Base-by-base conservation (phyloP, 202 grass and related monocot genomes). In the Dendrocalamus latiflorus region DNA sequence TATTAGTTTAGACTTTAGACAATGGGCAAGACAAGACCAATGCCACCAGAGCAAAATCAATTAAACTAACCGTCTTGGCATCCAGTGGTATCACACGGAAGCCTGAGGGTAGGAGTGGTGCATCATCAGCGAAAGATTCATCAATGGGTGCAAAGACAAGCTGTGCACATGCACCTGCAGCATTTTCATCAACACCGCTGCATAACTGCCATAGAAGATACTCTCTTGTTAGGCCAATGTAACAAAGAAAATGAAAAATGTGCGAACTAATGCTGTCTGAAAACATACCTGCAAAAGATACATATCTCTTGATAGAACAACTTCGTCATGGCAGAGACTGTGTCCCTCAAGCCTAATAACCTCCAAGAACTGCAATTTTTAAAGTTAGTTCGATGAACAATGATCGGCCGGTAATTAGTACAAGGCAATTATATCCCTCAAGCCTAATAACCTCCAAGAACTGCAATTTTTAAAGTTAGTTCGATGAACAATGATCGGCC, bases 101-200 rank as follows among this genome's bases (percentile, higher is more conserved):
- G n/a, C 96, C 96, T 1, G 93, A 99, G 1, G 96, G 89, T n/a
- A 99, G 86, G 17, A 99, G 70, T 28, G 93, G 91, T 15, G 89
- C n/a, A n/a, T n/a, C n/a, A n/a, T n/a, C n/a, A n/a, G n/a, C n/a
- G n/a, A n/a, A n/a, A n/a, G n/a, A n/a, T 88, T 95, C 96, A 80
- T 99, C 96, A 63, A 99, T 99, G 17, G 93, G 96, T 45, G 96
- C 93, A 92, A 99, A 99, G 1, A 96, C 91, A 77, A 99, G 93
- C 88, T 96, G 91, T 11, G 91, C 81, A 76, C 93, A 99, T 28
- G 93, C 89, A 80, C 96, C 96, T 25, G 88, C 85, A 17, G 91
- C 82, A 85, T 90, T 96, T 75, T 96, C 96, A 82, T 96, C 93
- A 10, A 99, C 87, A 1, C 96, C 96, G 3, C 83, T 96, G 70